Evolutionary conservation across 106 monocot genomes (phyloP).

Genomic region (Dioscorea zingiberensis): DNA sequence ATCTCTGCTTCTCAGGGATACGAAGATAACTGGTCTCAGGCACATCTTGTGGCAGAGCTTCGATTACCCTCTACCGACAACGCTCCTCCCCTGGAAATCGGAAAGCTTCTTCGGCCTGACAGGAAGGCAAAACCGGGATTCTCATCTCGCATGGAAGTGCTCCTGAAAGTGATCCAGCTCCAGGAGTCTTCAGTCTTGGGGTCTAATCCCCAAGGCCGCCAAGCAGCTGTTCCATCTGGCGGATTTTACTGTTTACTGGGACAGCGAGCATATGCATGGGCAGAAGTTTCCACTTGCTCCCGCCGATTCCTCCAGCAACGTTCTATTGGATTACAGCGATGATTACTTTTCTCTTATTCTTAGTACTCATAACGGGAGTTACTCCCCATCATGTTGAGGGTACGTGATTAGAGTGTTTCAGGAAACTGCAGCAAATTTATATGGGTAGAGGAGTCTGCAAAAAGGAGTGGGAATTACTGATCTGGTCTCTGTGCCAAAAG

Average conservation of each 20-base stretch:
- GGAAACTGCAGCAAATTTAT: background rate
- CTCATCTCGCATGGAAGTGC: constrained; percentile 28
- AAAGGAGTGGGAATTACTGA: background rate
- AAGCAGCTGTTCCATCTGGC: constrained; percentile 13
- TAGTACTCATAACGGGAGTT: background rate
- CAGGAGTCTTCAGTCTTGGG: constrained; percentile 16
- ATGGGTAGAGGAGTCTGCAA: background rate
- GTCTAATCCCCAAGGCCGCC: background rate
- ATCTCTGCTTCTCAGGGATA: constrained; percentile 15
- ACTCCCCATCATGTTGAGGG: background rate
- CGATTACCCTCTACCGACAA: constrained; percentile 29
- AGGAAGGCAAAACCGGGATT: background rate
- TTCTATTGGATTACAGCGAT: background rate
- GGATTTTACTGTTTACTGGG: background rate
- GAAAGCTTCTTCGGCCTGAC: constrained; percentile 17
- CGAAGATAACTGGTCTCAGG: background rate
- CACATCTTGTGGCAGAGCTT: constrained; percentile 41
- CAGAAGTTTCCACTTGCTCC: background rate
- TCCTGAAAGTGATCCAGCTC: constrained; percentile 1
- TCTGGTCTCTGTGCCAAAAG: background rate
- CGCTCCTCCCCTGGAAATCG: constrained; percentile 30
- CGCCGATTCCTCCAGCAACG: background rate
- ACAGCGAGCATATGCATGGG: constrained; percentile 3
- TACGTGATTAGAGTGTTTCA: background rate
- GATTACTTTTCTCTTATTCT: constrained; percentile 2